Evolutionary conservation across 305 asterid species (phyloP).

Genomic region (Petunia hybrid): DNA sequence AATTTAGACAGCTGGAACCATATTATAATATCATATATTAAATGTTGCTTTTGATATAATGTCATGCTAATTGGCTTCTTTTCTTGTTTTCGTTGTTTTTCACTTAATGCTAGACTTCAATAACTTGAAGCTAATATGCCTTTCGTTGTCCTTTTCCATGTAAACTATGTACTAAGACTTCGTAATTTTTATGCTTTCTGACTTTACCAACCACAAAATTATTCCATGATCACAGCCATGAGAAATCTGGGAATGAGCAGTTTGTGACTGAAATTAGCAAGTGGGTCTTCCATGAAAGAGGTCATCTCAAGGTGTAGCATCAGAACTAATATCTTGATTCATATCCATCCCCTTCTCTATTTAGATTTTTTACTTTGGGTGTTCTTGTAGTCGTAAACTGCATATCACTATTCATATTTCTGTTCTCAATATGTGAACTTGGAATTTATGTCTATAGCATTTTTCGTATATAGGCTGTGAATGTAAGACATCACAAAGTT

Average conservation of each 20-base stretch:
- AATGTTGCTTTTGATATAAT: background rate
- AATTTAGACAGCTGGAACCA: too few species aligned
- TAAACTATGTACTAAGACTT: background rate
- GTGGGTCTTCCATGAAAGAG: constrained; percentile 91
- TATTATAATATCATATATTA: too few species aligned
- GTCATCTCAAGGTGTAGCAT: constrained; percentile 74
- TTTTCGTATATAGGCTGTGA: constrained; percentile 57
- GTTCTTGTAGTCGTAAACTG: background rate
- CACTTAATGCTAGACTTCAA: constrained; percentile 6
- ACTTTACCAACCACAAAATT: constrained; percentile 6
- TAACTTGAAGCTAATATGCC: constrained; percentile 1
- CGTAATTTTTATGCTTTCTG: background rate
- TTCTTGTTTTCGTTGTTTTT: background rate
- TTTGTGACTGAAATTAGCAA: constrained; percentile 75
- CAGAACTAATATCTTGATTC: constrained; percentile 12
- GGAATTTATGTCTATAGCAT: background rate
- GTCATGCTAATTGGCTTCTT: background rate
- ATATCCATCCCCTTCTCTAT: background rate
- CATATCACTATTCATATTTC: background rate
- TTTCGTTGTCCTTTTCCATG: background rate
- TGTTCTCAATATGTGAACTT: background rate
- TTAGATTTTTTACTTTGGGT: constrained; percentile 6
- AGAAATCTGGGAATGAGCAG: constrained; percentile 79
- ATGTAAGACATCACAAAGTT: constrained; percentile 74
- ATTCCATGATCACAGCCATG: constrained; percentile 54